Conservation (phyloP, 1,284 basidiomycete species). For the Puccinia sorghi region DNA sequence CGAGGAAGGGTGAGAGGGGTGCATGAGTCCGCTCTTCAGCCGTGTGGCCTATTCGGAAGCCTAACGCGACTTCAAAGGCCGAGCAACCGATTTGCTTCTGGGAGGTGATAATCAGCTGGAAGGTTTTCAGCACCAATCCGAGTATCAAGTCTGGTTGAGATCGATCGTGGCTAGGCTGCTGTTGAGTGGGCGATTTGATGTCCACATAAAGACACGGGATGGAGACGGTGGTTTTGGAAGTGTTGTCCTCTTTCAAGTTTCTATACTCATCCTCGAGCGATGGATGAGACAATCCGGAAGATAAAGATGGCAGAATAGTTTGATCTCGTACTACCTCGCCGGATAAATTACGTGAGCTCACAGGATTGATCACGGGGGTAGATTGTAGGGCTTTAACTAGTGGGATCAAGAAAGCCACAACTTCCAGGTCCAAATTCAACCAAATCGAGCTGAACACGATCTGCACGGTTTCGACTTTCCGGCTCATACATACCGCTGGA, state of each 20-base stretch:
- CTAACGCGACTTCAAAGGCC: constrained; percentile 8
- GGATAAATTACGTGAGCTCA: background rate
- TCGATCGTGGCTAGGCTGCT: background rate
- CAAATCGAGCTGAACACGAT: constrained; percentile 30
- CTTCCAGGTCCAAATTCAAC: constrained; percentile 18
- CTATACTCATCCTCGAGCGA: background rate
- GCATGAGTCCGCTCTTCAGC: background rate
- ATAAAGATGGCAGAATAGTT: background rate
- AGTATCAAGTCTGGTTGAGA: background rate
- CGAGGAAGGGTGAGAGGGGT: constrained; percentile 24
- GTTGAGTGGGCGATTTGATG: constrained; percentile 16
- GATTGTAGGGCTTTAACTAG: constrained; percentile 9
- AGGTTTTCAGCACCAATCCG: constrained; percentile 14
- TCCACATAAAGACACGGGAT: constrained; percentile 34
- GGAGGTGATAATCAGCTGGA: constrained; percentile 22
- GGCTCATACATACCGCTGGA: constrained; percentile 8
- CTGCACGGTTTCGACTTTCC: background rate
- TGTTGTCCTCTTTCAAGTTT: background rate
- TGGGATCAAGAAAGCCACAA: constrained; percentile 22
- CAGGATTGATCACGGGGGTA: background rate
- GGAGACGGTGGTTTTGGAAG: constrained; percentile 5
- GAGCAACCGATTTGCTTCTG: constrained; percentile 6
- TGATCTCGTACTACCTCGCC: background rate
- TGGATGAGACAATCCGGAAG: background rate
- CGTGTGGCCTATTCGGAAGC: constrained; percentile 4